Conservation (phyloP, 2,329 filamentous ascomycete species). For the Alternaria tenuissima region DNA sequence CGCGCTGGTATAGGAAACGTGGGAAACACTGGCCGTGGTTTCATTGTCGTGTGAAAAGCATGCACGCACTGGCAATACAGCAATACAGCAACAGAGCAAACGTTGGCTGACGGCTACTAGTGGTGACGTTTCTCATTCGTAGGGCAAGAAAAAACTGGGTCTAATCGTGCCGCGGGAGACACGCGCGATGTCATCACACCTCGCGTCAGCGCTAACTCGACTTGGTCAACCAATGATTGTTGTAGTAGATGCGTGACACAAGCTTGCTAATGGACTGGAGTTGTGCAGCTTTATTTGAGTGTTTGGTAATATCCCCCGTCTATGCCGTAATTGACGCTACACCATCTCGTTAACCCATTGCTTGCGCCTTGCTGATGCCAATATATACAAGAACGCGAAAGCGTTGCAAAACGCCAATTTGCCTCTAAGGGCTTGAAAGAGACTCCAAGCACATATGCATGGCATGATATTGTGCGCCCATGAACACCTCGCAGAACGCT, state of each 20-base stretch:
- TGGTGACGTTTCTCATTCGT: conserved; percentile 30
- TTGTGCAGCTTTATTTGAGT: neutral
- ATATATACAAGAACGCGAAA: conserved; percentile 4
- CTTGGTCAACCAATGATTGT: conserved; percentile 7
- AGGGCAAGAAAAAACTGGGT: conserved; percentile 11
- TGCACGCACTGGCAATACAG: neutral
- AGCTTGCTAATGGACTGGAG: neutral
- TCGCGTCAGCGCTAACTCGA: conserved; percentile 30
- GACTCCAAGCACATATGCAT: conserved; percentile 12
- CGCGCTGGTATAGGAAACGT: conserved; percentile 5
- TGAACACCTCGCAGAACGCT: conserved; percentile 18
- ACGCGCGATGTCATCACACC: conserved; percentile 41
- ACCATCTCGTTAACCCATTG: neutral
- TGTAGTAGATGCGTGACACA: neutral
- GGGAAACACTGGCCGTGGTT: conserved; percentile 29
- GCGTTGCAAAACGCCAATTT: conserved; percentile 3
- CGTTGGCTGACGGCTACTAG: neutral
- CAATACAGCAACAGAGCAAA: neutral
- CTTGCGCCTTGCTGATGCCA: conserved; percentile 2
- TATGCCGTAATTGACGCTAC: neutral
- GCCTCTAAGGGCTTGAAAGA: neutral
- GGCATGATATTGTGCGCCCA: conserved; percentile 4
- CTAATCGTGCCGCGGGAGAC: neutral
- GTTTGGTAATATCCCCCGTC: neutral
- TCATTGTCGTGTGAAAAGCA: conserved; percentile 23